phyloP scores from a whole-genome alignment of 352 stramenopile genomes.

The Saprolegnia parasitica region DNA sequence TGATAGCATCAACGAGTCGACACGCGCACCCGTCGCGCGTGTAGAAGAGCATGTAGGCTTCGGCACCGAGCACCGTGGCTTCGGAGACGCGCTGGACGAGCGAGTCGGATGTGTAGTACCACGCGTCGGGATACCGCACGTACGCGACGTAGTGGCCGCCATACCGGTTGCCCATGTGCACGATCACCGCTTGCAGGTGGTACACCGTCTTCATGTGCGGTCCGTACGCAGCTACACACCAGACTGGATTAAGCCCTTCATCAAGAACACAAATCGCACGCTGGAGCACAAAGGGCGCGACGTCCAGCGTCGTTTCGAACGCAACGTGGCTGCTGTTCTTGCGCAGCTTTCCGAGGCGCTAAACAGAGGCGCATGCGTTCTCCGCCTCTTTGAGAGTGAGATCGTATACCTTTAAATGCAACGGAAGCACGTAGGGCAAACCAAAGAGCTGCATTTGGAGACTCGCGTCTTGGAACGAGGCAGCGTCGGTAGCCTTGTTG shows the following conservation, averaged over 20 bases:
- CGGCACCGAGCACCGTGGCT: slow-evolving; percentile 61
- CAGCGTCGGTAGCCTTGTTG: neutral
- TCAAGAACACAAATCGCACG: slow-evolving; percentile 15
- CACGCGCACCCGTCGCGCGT: too few relatives aligned
- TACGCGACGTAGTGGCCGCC: slow-evolving; percentile 70
- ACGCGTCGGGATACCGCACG: slow-evolving; percentile 52
- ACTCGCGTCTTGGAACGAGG: slow-evolving; percentile 39
- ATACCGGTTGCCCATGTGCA: slow-evolving; percentile 67
- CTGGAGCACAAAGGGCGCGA: slow-evolving; percentile 41
- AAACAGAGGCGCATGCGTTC: neutral
- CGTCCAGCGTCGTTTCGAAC: slow-evolving; percentile 53
- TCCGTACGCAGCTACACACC: slow-evolving; percentile 30
- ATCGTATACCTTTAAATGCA: slow-evolving; percentile 63
- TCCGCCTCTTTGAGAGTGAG: slow-evolving; percentile 33
- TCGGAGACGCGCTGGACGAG: slow-evolving; percentile 52
- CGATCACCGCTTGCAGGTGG: slow-evolving; percentile 60
- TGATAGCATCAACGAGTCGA: too few relatives aligned
- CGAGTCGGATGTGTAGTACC: slow-evolving; percentile 73
- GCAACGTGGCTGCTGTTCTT: slow-evolving; percentile 68
- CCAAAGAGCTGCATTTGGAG: slow-evolving; percentile 52
- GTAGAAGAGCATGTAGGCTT: slow-evolving; percentile 82
- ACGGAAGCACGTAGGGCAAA: slow-evolving; percentile 50
- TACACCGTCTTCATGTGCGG: slow-evolving; percentile 39
- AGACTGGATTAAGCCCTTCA: neutral
- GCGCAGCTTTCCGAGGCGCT: slow-evolving; percentile 18